Base-by-base conservation (phyloP, 495 filamentous ascomycete species). In the Neurospora tetraspora region DNA sequence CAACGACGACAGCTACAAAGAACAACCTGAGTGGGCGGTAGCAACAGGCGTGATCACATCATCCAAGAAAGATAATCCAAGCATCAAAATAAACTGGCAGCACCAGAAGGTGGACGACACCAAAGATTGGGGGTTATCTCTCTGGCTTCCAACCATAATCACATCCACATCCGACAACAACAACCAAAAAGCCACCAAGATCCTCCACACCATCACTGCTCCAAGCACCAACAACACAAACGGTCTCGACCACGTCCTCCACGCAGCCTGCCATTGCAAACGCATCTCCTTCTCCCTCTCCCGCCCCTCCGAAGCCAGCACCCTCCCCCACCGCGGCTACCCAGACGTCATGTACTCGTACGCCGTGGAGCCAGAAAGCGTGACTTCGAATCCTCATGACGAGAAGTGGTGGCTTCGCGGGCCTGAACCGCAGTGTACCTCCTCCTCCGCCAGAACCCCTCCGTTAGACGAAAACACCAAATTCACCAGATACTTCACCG, bases 51-150 rank as follows among this genome's bases (percentile, higher is more conserved):
- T 45, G 7, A 20, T 45, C 42, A 45, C 18, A 20, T 45, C 42
- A 45, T 45, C 42, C 69, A 4, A 23, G 39, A 36, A 18, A 59
- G 42, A 45, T 47, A 53, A 61, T 34, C 20, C 70, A 8, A 37
- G 5, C 12, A 45, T 71, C 4, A 31, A 85, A 18, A 75, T 82
- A 43, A 78, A 77, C 20, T 76, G 81, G 37, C 74, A 77, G 7
- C 88, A 92, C 73, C 84, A 84, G 69, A 81, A 83, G 72, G 77
- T 83, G 18, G 72, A 77, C 12, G 85, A 88, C 70, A 89, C 88
- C 8, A 75, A 71, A 4, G 90, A 93, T 71, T 88, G 90, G 23
- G 89, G 91, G 0, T 76, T 90, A 36, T 84, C 83, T 68, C 75
- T 78, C n/a, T 89, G 86, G 72, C 80, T 91, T 74, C 77, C 27